Evolutionary conservation across 495 filamentous ascomycete species (phyloP), one percentile per base, ranked within the genome.

Genomic region (Xylaria curta): DNA sequence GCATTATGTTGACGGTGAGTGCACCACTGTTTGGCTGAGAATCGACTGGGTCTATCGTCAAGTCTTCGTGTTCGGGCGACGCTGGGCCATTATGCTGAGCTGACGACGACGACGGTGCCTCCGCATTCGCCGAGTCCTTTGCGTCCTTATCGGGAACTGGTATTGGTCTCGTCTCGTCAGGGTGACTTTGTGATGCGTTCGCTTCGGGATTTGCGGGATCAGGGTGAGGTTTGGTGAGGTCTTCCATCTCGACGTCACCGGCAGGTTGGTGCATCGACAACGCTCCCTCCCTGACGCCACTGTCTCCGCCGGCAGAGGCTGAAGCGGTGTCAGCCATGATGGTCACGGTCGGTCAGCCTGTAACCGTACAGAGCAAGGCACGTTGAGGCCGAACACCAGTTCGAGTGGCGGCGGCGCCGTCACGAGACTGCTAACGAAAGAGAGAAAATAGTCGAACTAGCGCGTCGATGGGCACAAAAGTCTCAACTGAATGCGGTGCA

Each of bases 1-100:
- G 83, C 24, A 92, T 97, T 74, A 97, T 86, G 66, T 79, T 78
- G 74, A 79, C 75, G 21, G 73, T 72, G 10, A 70, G 84, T 79
- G 76, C 86, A 79, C 24, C 77, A 76, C 73, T 86, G 82, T 73
- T 87, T 83, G 72, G 71, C 49, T 33, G 12, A 68, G 79, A 28
- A 80, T 85, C 60, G 80, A 84, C 26, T 78, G 76, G 79, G 26
- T 79, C 80, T 81, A 84, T 84, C 59, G 82, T 81, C 36, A 87
- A 74, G 46, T 85, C 73, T 72, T 70, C 59, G 76, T 56, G 53
- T 26, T 64, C 60, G 24, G 62, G 61, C 6, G 40, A 63, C 17
- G 73, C 53, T 6, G 71, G 68, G 2, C 46, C 69, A 33, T 77
- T 76, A 61, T 71, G 70, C n/a, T 66, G 73, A n/a, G 58, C 72